Percentiles rank a stretch among this genome's conserved stretches.
Conservation (phyloP, 306 rosid species). For the Rubus idaeus region DNA sequence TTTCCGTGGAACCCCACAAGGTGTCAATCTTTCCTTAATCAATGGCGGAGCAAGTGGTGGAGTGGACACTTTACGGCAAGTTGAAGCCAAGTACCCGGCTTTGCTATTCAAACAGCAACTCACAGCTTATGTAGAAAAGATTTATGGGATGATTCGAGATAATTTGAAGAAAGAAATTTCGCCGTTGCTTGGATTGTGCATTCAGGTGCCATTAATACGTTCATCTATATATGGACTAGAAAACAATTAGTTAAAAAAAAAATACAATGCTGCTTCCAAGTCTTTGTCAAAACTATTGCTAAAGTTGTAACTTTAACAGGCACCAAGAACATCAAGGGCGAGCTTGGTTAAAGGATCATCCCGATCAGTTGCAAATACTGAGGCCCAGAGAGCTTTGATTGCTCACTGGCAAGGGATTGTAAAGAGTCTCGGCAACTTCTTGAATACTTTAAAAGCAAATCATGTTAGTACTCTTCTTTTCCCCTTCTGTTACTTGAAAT, state of each 20-base stretch:
- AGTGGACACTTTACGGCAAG: slow-evolving; percentile 85
- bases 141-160: slow-evolving; percentile 97
- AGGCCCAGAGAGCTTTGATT: slow-evolving; percentile 89
- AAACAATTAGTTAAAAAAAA: background rate
- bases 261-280: slow-evolving; percentile 19
- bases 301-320: slow-evolving; percentile 40
- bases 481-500: background rate
- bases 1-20: slow-evolving; percentile 84
- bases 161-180: slow-evolving; percentile 95
- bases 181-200: slow-evolving; percentile 93
- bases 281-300: background rate
- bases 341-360: slow-evolving; percentile 94
- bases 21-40: slow-evolving; percentile 78
- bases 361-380: slow-evolving; percentile 70
- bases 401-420: slow-evolving; percentile 99
- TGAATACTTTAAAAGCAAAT: slow-evolving; percentile 85
- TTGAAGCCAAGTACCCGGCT: slow-evolving; percentile 99
- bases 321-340: slow-evolving; percentile 91
- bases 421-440: slow-evolving; percentile 72
- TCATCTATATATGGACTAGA: slow-evolving; percentile 7
- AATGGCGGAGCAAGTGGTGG: slow-evolving; percentile 75
- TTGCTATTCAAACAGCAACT: slow-evolving; percentile 96
- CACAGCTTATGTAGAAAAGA: slow-evolving; percentile 95
- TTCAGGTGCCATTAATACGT: slow-evolving; percentile 60
- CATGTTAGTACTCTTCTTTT: slow-evolving; percentile 54